Evolutionary conservation across 192 early-diverging fungal species (phyloP), one percentile per base, ranked within the genome.

Genomic region (Borealophlyctis nickersoniae): DNA sequence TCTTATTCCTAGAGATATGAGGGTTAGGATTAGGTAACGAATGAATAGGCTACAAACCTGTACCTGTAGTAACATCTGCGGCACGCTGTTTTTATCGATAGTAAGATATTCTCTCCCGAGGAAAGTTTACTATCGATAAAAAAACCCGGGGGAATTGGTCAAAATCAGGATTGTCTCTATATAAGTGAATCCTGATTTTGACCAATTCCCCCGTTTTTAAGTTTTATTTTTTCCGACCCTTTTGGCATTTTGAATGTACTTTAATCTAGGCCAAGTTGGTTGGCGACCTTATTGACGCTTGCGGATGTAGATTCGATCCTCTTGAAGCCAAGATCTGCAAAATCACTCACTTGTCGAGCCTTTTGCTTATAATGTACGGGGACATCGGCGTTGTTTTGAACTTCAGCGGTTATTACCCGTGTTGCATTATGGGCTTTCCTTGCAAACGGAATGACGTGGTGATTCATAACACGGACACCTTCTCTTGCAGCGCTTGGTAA

Each of bases 71-170:
- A n/a, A n/a, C n/a, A n/a, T n/a, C n/a, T n/a, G n/a, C n/a, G n/a
- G n/a, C n/a, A n/a, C n/a, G n/a, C 9, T 45, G 39, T 45, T 45
- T 19, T 45, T 45, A 45, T 45, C 39, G 39, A 45, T 45, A 45
- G 39, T 19, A 19, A 45, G 39, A 45, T 7, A 45, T n/a, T n/a
- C n/a, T n/a, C n/a, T n/a, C n/a, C n/a, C n/a, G n/a, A n/a, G n/a
- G n/a, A n/a, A n/a, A n/a, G n/a, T n/a, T n/a, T n/a, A n/a, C n/a
- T n/a, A n/a, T n/a, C n/a, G n/a, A n/a, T n/a, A n/a, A n/a, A n/a
- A n/a, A n/a, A n/a, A n/a, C n/a, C n/a, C n/a, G n/a, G n/a, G n/a
- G n/a, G n/a, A n/a, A n/a, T n/a, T n/a, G n/a, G n/a, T n/a, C n/a
- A n/a, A n/a, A n/a, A n/a, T n/a, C n/a, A n/a, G n/a, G n/a, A n/a